Evolutionary conservation across 306 rosid species (phyloP), one percentile per base, ranked within the genome.

Genomic region (Astragalus glycyphyllos): DNA sequence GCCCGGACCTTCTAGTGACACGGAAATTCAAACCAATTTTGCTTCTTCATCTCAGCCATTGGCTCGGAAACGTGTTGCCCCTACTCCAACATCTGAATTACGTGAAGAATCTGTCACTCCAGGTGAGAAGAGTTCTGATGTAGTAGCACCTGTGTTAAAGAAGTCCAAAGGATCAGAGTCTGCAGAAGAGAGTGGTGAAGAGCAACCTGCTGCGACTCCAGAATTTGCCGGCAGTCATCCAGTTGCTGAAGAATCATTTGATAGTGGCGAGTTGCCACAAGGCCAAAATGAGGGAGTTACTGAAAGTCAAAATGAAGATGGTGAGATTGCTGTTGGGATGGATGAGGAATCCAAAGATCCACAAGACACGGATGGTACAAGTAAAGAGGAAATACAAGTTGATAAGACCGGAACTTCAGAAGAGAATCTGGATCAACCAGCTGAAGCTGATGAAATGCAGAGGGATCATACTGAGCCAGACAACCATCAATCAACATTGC

Each of bases 1-100:
- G 75, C 75, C 78, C 26, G 85, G 74, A 40, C 75, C 77, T 48
- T 79, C 94, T 15, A 74, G 69, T 54, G 95, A 84, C 45, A 8
- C 76, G 44, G 97, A 93, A 78, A 57, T 72, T 65, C 91, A 75
- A 60, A 68, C 79, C 61, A 68, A 72, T 76, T 35, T 35, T 50
- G 51, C 78, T 47, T 56, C 58, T 44, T 41, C 56, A 14, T 69
- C 88, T 46, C 96, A 84, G 58, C 81, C 84, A 26, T 68, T 71
- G 76, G 75, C 61, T 66, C 96, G 95, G 7, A 94, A 94, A 64
- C 97, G 99, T 35, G 75, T 56, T 35, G 88, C 97, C 71, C 82
- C 94, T n/a, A 69, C 85, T 12, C 74, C 96, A 17, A 55, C 86
- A 80, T 70, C 83, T 3, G 97, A 92, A 48, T 82, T 85, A 68